Evolutionary conservation across 1,284 basidiomycete species (phyloP).

Genomic region (Cryptococcus floricola): DNA sequence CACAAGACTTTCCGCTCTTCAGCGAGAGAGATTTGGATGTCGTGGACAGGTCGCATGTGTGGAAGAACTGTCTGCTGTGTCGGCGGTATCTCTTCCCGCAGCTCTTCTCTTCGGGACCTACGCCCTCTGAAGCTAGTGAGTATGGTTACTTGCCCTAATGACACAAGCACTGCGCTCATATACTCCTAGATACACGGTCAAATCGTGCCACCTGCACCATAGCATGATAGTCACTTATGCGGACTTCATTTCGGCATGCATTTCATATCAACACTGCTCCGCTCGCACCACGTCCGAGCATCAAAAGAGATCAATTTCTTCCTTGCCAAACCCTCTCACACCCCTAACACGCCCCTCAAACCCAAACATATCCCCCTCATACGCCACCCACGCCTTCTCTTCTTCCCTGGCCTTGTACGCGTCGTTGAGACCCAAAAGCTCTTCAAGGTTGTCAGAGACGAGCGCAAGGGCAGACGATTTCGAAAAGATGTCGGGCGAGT

Average conservation of each 20-base stretch:
- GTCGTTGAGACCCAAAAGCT: constrained; percentile 55
- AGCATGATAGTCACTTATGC: no score
- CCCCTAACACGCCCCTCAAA: constrained; percentile 10
- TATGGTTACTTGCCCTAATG: no score
- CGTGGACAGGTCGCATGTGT: no score
- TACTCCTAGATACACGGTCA: no score
- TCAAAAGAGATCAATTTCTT: constrained; percentile 15
- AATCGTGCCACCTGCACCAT: no score
- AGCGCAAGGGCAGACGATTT: constrained; percentile 59
- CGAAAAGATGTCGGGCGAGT: constrained; percentile 52
- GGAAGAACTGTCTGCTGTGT: no score
- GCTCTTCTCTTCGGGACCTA: no score
- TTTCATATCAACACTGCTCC: not conserved
- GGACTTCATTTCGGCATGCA: not conserved
- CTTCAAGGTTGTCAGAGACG: constrained; percentile 62
- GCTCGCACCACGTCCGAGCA: not conserved
- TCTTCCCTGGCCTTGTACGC: not conserved
- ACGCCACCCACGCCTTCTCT: constrained; percentile 12
- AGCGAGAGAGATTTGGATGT: no score
- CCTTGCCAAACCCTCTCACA: constrained; percentile 9
- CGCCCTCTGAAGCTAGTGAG: no score
- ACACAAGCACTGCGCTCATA: no score
- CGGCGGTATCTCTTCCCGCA: no score
- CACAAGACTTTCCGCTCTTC: no score
- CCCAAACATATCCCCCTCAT: constrained; percentile 13